Evolutionary conservation across 805 yeast species (phyloP).

Genomic region (Hanseniaspora singularis): DNA sequence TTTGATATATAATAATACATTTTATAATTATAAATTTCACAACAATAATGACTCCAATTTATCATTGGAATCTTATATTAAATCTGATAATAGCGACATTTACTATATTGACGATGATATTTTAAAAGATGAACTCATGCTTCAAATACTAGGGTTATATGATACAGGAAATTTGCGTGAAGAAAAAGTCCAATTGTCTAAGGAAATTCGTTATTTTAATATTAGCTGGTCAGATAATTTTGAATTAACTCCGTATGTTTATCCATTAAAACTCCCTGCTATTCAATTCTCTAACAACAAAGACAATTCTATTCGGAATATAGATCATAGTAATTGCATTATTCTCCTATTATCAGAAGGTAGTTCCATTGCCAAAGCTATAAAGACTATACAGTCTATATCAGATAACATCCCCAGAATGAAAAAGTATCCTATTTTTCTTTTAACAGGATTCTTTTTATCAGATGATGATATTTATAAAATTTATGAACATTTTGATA

Average conservation of each 20-base stretch:
- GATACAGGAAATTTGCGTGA: neutral
- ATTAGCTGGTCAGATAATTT: neutral
- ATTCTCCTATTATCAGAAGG: constrained; percentile 5
- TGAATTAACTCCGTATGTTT: neutral
- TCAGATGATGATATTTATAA: neutral
- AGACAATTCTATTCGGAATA: neutral
- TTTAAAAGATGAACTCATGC: constrained; percentile 8
- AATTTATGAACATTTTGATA: neutral
- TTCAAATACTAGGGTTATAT: constrained; percentile 1
- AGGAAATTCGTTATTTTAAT: neutral
- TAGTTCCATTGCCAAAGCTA: neutral
- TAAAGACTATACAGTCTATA: constrained; percentile 5
- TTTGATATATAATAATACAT: no score
- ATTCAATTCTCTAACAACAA: neutral
- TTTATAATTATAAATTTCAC: no score
- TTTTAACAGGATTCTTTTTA: constrained; percentile 11
- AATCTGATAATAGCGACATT: no score
- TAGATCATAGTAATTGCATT: constrained; percentile 3
- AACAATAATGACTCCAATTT: no score
- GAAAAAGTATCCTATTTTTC: constrained; percentile 2
- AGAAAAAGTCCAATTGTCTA: no score
- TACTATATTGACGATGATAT: no score
- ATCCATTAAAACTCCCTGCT: constrained; percentile 7
- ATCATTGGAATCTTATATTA: neutral
- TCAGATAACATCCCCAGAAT: constrained; percentile 1